Base-by-base conservation (phyloP, 2,329 filamentous ascomycete genomes). In the Coniochaeta sp. region DNA sequence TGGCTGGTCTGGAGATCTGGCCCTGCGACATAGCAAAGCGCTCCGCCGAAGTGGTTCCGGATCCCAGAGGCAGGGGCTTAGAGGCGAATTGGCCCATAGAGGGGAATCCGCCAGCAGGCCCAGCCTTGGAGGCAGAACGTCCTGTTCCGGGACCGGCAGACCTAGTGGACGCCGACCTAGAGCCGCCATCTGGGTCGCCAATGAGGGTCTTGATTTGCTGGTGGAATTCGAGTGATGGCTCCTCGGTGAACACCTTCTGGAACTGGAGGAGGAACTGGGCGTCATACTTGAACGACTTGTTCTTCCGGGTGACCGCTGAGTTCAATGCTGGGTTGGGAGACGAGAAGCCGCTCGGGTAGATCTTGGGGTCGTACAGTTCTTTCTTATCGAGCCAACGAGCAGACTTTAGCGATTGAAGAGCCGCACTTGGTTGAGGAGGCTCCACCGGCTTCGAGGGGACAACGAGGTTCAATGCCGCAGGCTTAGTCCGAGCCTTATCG, bases 251-350 rank as follows among this genome's bases (percentile, higher is more conserved):
- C 22, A 96, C 91, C 68, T 85, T 85, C 77, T 97, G 91, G 82
- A 99, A 99, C 72, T 99, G 95, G 33, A 99, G 82, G 76, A 99
- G 79, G 81, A 99, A 99, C 68, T 89, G 88, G 69, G 93, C 90
- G 76, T 98, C 92, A 75, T 99, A 99, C 74, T 96, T 93, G 80
- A 96, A 96, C 47, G 86, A 88, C 73, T 87, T 89, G 62, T 86
- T 86, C 78, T 93, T 93, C 74, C 89, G 90, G 36, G 85, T 81
- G 31, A 91, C 89, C 17, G 89, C 89, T 44, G 84, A 80, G 74
- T 98, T 99, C 65, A 97, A 78, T 2, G 93, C 90, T 12, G 93
- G 91, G 76, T 97, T 98, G 8, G 95, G 95, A 28, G 93, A 96
- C 63, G 83, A 85, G 72, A 98, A 89, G 59, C 90, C 89, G 4